Percentiles rank a stretch among this genome's conserved stretches.
phyloP scores from a whole-genome alignment of 257 asterid species.

The Lithospermum erythrorhizon region DNA sequence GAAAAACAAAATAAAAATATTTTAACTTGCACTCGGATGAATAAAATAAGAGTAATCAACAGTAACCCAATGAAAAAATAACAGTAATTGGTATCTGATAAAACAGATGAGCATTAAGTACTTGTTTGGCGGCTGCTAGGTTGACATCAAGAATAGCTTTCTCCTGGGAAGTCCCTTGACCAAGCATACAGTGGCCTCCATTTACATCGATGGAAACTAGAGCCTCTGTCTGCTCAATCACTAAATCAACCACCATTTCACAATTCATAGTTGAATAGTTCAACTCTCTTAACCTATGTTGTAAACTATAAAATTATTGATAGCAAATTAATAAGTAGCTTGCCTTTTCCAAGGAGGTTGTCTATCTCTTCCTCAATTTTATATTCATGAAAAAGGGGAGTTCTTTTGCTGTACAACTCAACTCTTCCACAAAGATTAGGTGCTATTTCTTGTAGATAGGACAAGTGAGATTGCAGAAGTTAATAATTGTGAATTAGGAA shows the following conservation, averaged over 20 bases:
- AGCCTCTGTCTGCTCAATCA: constrained; percentile 97
- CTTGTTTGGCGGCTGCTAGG: constrained; percentile 95
- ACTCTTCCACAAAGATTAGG: constrained; percentile 87
- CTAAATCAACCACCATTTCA: constrained; percentile 97
- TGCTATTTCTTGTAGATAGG: constrained; percentile 89
- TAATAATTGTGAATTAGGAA: constrained; percentile 16
- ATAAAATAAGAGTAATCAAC: too few species aligned
- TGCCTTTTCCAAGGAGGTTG: constrained; percentile 79
- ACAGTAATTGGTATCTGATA: too few species aligned
- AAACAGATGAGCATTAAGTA: constrained; percentile 25
- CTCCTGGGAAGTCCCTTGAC: constrained; percentile 92
- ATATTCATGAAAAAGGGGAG: constrained; percentile 85
- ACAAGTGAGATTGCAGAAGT: constrained; percentile 12
- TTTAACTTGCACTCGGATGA: too few species aligned
- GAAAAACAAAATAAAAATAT: too few species aligned
- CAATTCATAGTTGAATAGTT: too few species aligned
- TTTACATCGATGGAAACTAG: constrained; percentile 92
- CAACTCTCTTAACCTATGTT: too few species aligned
- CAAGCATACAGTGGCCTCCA: constrained; percentile 94
- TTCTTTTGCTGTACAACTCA: constrained; percentile 58
- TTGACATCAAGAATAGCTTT: constrained; percentile 86
- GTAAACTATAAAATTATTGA: constrained; percentile 2
- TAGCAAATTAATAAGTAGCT: constrained; percentile 7
- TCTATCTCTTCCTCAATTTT: constrained; percentile 81
- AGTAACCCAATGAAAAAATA: too few species aligned